Base-by-base conservation (phyloP, 192 early-diverging fungal genomes). In the Linnemannia schmuckeri region DNA sequence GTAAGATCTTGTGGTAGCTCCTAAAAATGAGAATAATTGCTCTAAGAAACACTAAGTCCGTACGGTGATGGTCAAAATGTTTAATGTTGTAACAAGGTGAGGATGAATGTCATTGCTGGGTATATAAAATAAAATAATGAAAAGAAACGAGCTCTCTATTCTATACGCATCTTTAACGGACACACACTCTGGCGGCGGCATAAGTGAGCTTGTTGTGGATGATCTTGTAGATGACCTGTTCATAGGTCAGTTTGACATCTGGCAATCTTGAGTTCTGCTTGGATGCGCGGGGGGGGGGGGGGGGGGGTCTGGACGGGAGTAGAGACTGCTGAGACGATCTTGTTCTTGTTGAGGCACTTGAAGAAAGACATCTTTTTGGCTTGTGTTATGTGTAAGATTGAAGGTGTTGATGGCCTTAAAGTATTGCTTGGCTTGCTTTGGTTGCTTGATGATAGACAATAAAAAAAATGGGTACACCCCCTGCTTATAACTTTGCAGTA, bases 281-380 rank as follows among this genome's bases (percentile, higher is more conserved):
- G 5, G 40, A 41, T 20, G 70, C 35, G 18, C 38, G 70, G 13
- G 77, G 77, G 17, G 77, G 33, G 76, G 76, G 3, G 76, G 69
- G 0, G 77, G 22, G 77, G 68, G 17, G 77, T 70, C 68, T 78
- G 68, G 1, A 30, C 68, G 35, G 77, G 77, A 10, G 76, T 55
- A 0, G 69, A 35, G 18, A 35, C 40, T 24, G 69, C 69, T 33
- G 77, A 78, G 41, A 69, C 17, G 68, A 66, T 30, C 75, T 76
- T 78, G 77, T 70, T 71, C 77, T 78, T 78, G 35, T 71, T 78
- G 44, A 47, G 71, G 18, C 41, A 40, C 77, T 78, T 78, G 77
- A 78, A 78, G 77, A 78, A 30, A n/a, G 68, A 52, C 77, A 78
- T 78, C 0, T 27, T 54, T 47, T 46, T 13, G 27, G n/a, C n/a